These are phyloP conservation scores for Penicillium italicum DNA, from an alignment of 2,329 filamentous ascomycete genomes.

Conservation along the genomic window DNA sequence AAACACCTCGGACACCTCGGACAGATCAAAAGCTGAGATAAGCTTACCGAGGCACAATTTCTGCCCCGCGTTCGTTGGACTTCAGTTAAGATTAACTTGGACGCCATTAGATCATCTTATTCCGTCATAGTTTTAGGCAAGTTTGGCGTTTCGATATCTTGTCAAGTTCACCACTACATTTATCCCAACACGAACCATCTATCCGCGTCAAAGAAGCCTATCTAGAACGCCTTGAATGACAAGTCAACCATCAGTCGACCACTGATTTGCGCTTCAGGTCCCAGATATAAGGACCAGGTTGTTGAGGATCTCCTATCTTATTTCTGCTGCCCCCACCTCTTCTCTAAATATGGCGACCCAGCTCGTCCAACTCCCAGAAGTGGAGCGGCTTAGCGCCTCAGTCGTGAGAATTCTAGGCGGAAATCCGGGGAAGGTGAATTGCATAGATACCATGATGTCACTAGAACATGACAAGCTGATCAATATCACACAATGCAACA, in stretches of 20 bases:
- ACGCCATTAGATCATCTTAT: not conserved
- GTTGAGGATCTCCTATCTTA: not conserved
- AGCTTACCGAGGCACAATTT: slow-evolving; percentile 19
- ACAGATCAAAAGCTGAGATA: slow-evolving; percentile 15
- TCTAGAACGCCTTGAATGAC: slow-evolving; percentile 1
- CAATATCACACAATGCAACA: not conserved
- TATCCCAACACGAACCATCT: not conserved
- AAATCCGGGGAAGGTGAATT: slow-evolving; percentile 77
- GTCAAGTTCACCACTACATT: not conserved
- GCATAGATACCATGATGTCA: not conserved
- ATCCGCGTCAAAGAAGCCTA: not conserved
- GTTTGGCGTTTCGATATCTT: not conserved
- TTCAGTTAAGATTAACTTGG: not conserved
- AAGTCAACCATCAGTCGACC: not conserved
- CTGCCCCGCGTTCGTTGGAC: slow-evolving; percentile 11
- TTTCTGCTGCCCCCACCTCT: not conserved
- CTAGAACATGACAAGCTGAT: slow-evolving; percentile 2
- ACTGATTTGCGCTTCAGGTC: not conserved
- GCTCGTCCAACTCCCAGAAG: slow-evolving; percentile 63
- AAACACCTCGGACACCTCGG: not conserved
- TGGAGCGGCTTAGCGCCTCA: slow-evolving; percentile 71
- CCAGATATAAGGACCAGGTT: not conserved
- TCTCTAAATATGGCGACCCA: slow-evolving; percentile 54
- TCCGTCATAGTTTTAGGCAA: not conserved
- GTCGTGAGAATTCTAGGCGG: slow-evolving; percentile 83